These are phyloP conservation scores for Oryza longistaminata DNA, from an alignment of 176 grass and related monocot genomes.

Conservation along the genomic window DNA sequence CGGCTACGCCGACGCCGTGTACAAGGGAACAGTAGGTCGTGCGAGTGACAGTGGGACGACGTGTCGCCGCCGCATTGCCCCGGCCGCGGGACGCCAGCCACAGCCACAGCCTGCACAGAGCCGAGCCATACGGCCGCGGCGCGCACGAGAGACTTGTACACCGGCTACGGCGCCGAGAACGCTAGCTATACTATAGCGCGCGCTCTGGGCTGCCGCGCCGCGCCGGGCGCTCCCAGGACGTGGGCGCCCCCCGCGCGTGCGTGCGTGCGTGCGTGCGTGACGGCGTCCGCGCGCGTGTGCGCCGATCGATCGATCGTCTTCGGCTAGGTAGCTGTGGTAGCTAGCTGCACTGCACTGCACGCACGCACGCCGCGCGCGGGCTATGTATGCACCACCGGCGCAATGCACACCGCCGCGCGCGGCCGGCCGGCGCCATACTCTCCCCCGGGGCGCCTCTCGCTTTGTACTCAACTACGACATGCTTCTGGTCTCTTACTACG, in stretches of 20 bases:
- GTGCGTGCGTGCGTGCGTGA: neutral
- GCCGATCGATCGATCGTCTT: neutral
- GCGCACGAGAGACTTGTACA: neutral
- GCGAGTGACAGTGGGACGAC: constrained; percentile 5
- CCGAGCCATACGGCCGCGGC: constrained; percentile 18
- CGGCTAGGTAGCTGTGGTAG: neutral
- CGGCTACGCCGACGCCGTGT: neutral
- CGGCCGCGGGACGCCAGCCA: neutral
- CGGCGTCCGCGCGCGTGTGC: neutral
- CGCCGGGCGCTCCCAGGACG: neutral
- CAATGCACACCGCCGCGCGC: neutral
- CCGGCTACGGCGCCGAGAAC: no score
- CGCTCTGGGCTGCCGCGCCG: neutral
- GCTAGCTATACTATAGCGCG: neutral
- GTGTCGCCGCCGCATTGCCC: constrained; percentile 15
- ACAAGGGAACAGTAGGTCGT: constrained; percentile 43
- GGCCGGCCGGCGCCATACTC: constrained; percentile 35
- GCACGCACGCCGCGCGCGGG: no score
- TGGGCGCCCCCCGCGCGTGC: neutral
- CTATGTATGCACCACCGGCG: neutral
- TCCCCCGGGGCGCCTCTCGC: neutral
- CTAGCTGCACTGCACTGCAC: no score
- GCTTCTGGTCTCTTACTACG: neutral
- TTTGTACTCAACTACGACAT: neutral
- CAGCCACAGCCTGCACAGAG: constrained; percentile 33